A percentile compares a stretch with the other conserved stretches of the same genome.
These are phyloP conservation scores for Penicillium maclennaniae DNA, from an alignment of 495 filamentous ascomycete genomes.

Conservation along the genomic window DNA sequence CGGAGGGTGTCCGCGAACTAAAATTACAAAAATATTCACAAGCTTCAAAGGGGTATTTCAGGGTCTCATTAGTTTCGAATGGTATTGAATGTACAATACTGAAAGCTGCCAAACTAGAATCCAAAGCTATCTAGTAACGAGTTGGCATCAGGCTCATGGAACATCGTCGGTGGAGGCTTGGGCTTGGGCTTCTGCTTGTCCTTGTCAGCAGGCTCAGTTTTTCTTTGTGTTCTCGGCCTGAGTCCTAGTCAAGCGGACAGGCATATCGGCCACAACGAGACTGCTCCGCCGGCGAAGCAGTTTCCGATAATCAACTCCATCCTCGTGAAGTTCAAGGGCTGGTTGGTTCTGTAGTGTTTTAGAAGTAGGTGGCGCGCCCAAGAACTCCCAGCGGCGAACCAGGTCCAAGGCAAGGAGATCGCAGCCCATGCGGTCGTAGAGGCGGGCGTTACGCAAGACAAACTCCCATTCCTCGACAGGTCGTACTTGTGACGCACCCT, in stretches of 20 bases:
- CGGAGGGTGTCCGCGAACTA: too few relatives aligned
- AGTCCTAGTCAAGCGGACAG: conserved; percentile 28
- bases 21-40: too few relatives aligned
- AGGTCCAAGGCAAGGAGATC: conserved; percentile 83
- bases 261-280: conserved; percentile 77
- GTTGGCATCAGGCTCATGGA: conserved; percentile 87
- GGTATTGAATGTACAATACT: neutral
- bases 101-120: conserved; percentile 37
- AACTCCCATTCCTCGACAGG: conserved; percentile 83
- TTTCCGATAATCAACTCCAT: conserved; percentile 57
- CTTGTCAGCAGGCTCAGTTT: conserved; percentile 2
- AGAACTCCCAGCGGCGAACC: conserved; percentile 85
- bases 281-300: conserved; percentile 69
- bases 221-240: conserved; percentile 26
- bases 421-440: conserved; percentile 95
- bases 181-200: conserved; percentile 33
- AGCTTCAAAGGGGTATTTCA: too few relatives aligned
- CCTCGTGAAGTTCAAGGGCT: conserved; percentile 33
- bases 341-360: conserved; percentile 19
- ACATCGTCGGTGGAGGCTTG: conserved; percentile 71
- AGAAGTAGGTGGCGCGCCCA: conserved; percentile 40
- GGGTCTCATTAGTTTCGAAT: too few relatives aligned
- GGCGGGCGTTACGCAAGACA: conserved; percentile 77
- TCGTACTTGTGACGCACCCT: conserved; percentile 77
- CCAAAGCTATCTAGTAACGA: conserved; percentile 78